Base-by-base conservation (phyloP, 2,329 filamentous ascomycete genomes). In the Stagonosporopsis tanaceti region DNA sequence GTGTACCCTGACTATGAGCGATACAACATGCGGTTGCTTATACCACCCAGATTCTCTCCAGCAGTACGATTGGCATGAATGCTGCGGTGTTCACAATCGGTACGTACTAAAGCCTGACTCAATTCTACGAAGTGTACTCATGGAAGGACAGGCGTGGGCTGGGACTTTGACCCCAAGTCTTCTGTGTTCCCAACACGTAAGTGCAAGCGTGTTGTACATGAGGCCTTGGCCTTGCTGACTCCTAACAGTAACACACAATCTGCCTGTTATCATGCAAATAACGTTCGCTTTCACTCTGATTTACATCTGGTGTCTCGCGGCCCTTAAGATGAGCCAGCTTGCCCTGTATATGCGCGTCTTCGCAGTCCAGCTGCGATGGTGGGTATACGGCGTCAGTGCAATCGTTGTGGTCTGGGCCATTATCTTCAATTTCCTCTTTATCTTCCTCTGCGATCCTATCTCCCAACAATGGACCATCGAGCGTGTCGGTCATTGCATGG, bases 391-490 rank as follows among this genome's bases (percentile, higher is more conserved):
- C 3, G 53, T 64, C 15, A 54, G 56, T 7, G 54, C 41, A 7
- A 60, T 67, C 17, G 60, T 67, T 22, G 17, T 66, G 9, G 34
- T 60, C 14, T 67, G 65, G 63, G 65, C 62, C 12, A n/a, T 67
- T 22, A 40, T 62, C 35, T 67, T 67, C 54, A 67, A 67, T 42
- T 67, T 67, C 22, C 25, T 67, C 27, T 66, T 66, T 44, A 53
- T 67, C 15, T 67, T 67, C 38, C 56, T 67, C 15, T 67, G 65
- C 54, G 62, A 67, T n/a, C 65, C 63, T 11, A 65, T 67, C 35
- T 37, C 63, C 17, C 63, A 67, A n/a, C 65, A 67, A 40, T 67
- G 65, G 65, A 66, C 63, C 3, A 37, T 66, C 12, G 32, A 60
- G 22, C 63, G 63, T 35, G 57, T 65, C 20, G 65, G 65, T 41